phyloP scores from a whole-genome alignment of 2,329 filamentous ascomycete species.

The Sporothrix brunneoviolacea region DNA sequence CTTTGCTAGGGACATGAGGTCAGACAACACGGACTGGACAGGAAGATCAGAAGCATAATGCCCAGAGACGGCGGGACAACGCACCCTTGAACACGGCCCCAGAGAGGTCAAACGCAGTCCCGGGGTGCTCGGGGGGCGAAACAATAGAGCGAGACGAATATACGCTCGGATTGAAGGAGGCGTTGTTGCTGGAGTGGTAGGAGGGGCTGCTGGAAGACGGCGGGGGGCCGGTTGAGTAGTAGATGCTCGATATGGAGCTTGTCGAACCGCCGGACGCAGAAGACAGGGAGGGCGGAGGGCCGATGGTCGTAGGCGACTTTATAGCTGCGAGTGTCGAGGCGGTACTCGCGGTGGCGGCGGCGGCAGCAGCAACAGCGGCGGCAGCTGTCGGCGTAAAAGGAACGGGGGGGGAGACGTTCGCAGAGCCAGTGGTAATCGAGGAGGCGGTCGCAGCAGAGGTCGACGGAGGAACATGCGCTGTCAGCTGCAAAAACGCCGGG shows the following conservation, averaged over 20 bases:
- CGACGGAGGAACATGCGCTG: background rate
- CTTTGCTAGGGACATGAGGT: slow-evolving; percentile 30
- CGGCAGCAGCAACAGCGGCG: too few species aligned
- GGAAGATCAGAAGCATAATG: too few species aligned
- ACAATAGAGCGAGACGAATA: slow-evolving; percentile 11
- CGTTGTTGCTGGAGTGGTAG: background rate
- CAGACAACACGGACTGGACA: too few species aligned
- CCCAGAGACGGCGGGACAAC: too few species aligned
- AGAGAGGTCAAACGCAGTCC: background rate
- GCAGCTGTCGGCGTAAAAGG: too few species aligned
- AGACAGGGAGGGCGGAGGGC: background rate
- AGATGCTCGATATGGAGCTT: slow-evolving; percentile 14
- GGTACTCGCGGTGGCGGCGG: too few species aligned
- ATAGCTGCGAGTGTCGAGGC: slow-evolving; percentile 1
- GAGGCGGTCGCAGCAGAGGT: background rate
- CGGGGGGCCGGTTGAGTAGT: background rate
- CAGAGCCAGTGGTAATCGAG: too few species aligned
- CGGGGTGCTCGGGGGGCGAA: background rate
- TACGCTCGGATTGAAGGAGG: background rate
- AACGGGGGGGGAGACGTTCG: too few species aligned
- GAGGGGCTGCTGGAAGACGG: background rate
- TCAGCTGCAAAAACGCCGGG: slow-evolving; percentile 8
- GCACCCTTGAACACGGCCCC: too few species aligned
- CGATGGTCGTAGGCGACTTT: background rate
- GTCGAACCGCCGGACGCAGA: background rate